Evolutionary conservation across 192 early-diverging fungal genomes (phyloP), one percentile per base, ranked within the genome.

Genomic region (Pilaira anomala): DNA sequence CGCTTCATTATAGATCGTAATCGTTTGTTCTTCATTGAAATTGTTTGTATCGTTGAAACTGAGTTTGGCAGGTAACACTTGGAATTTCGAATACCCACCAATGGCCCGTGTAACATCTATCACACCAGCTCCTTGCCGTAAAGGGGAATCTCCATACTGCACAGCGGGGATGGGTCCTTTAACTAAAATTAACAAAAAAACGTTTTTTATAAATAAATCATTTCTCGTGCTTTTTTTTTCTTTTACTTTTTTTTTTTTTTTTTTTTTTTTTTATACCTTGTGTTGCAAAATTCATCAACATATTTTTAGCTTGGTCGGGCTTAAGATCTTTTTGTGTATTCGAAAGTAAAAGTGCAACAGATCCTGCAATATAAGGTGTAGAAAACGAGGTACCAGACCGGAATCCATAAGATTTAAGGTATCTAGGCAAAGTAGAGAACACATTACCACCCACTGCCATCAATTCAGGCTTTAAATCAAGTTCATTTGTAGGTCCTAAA

Each of bases 401-500:
- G 41, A 73, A 30, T 3, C 69, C 65, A 65, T 83, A 83, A 9
- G 60, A 48, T 12, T 80, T 74, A 28, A 67, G 40, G 16, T 68
- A 66, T 0, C 22, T 1, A 29, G 83, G 83, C 4, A 77, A 56
- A 12, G 77, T 69, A 14, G 83, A 85, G 44, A 78, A 80, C 30
- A 85, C 78, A 49, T 65, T 68, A 12, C 78, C 79, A 53, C 83
- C 83, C 8, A 78, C 72, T 13, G 78, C 78, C n/a, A 53, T 49
- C 46, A 85, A n/a, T 54, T 82, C 79, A 14, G 79, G 79, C 53
- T 82, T 82, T 12, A 80, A 21, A 24, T 85, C 70, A 29, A 96
- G 76, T 63, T 91, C 84, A 26, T 78, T 80, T 48, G 82, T 87
- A 0, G 88, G 84, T 1, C 94, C 94, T 59, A 81, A 80, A 8